Evolutionary conservation across 2,329 filamentous ascomycete species (phyloP), one percentile per base, ranked within the genome.

Genomic region (Fusarium protoensiforme): DNA sequence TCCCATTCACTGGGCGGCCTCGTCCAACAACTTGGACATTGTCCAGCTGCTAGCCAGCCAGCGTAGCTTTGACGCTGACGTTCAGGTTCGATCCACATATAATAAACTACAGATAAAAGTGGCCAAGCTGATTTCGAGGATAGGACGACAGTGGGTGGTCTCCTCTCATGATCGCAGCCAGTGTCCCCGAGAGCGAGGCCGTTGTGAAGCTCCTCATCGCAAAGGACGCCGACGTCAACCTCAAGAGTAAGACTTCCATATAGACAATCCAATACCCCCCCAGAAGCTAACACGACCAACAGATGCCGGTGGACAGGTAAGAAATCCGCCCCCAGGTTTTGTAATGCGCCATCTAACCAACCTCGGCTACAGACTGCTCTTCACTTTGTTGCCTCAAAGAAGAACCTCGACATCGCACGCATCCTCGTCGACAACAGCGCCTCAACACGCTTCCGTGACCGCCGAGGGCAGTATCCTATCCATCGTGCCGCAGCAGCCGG

Each of bases 401-500:
- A 90, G 78, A 95, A 97, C 80, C 85, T 98, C 51, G 94, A 97
- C 72, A 87, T 93, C 8, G 94, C 94, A 29, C 92, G 92, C 57
- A 91, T 90, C 66, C 89, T 99, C n/a, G 84, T 99, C 41, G 87
- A 89, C 20, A 87, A 91, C 76, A 92, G 93, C 66, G 96, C 94
- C 14, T 94, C 92, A 6, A 90, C 95, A 2, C 87, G 96, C 29
- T 88, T 95, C 3, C 94, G 94, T 72, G 96, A 99, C 80, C 93
- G 90, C 78, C 90, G 95, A 33, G 94, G 94, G n/a, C 96, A 98
- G 80, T 91, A 98, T 65, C 89, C 97, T 8, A 88, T 99, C 29
- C 97, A 99, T 82, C 91, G 96, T 20, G 96, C 96, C 4, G 96
- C 96, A 0, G 96, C 96, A 4, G 90, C 95, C 5, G 97, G 97